These are phyloP conservation scores for Sporisorium reilianum DNA, from an alignment of 1,284 basidiomycete genomes.

Conservation along the genomic window DNA sequence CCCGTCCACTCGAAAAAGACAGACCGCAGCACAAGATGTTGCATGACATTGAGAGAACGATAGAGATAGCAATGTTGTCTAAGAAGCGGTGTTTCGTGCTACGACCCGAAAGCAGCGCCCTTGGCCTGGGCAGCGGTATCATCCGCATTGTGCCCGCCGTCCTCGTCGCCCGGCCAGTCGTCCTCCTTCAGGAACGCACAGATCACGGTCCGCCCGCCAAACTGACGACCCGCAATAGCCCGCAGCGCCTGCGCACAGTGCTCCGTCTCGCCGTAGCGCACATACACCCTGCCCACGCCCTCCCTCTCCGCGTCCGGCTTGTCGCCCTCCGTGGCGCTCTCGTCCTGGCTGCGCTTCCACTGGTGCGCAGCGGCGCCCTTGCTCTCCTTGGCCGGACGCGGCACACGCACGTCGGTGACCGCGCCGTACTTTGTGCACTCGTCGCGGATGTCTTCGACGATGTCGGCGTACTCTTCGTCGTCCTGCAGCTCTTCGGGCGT, in stretches of 20 bases:
- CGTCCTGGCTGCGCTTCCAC: constrained; percentile 52
- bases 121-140: constrained; percentile 56
- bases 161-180: constrained; percentile 64
- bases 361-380: constrained; percentile 62
- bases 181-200: constrained; percentile 70
- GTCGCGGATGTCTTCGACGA: constrained; percentile 93
- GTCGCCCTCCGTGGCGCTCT: constrained; percentile 73
- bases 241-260: constrained; percentile 80
- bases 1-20: too few species aligned
- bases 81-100: neutral
- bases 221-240: constrained; percentile 87
- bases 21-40: neutral
- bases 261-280: constrained; percentile 79
- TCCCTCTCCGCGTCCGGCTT: constrained; percentile 76
- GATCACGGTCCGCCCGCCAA: constrained; percentile 86
- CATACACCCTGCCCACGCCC: constrained; percentile 93
- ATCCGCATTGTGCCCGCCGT: constrained; percentile 57
- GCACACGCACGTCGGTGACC: constrained; percentile 65
- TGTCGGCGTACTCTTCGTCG: constrained; percentile 91
- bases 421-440: constrained; percentile 73
- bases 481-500: constrained; percentile 89
- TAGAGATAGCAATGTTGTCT: neutral
- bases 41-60: neutral
- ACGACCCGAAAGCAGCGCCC: constrained; percentile 33
- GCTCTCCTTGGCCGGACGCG: constrained; percentile 57